Evolutionary conservation across 257 asterid genomes (phyloP), one percentile per base, ranked within the genome.

Genomic region (Solanum boliviense): DNA sequence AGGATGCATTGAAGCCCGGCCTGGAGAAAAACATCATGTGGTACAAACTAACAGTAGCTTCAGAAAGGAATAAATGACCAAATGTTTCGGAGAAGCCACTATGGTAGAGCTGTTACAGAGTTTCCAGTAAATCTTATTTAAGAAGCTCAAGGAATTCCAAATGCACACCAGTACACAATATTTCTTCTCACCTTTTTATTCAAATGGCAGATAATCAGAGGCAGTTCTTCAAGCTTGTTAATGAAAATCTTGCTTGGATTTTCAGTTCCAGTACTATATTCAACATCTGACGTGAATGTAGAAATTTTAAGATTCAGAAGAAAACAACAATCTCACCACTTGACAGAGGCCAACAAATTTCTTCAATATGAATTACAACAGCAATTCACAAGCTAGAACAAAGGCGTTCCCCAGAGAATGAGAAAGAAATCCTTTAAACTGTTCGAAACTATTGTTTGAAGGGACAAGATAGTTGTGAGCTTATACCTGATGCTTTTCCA

Each of bases 141-240:
- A 81, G 18, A 25, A 48, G 67, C 4, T 82, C 5, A 5, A 18
- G 39, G 44, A 31, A 46, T 27, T 13, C 39, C 39, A 81, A 82
- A 82, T 82, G 85, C 74, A 31, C 60, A 56, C 78, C 36, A 36
- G 89, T 58, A 32, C 20, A 75, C 16, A 29, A 16, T 27, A 39
- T 58, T 35, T 87, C 15, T 78, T 76, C 86, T 87, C 70, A 93
- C 99, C 98, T 93, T 91, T 89, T 91, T 95, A 87, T 93, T 92
- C 89, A 95, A 91, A 89, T 79, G 89, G 93, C 96, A 94, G 90
- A 97, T 90, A 87, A 91, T 67, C 91, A 94, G 88, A 89, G 93
- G 99, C 89, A 95, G 89, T 92, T 97, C 98, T 91, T 97, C 97
- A 89, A 97, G 94, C 85, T 92, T 93, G 87, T 88, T 84, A 89